Conservation (phyloP, 805 yeast genomes). For the Teunomyces barrocoloradensis region DNA sequence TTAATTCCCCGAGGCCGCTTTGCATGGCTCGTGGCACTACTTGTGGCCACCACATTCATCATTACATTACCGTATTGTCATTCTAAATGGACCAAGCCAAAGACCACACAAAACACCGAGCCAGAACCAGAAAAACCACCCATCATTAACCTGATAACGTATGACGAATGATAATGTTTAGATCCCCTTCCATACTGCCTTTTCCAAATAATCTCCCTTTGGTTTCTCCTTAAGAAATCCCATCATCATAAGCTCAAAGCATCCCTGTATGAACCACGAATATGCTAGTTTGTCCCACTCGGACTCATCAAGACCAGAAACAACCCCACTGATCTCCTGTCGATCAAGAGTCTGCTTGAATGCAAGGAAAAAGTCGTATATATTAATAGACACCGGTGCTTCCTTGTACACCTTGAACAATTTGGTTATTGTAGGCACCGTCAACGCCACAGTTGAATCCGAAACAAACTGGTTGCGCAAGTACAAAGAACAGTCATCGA, state of each 20-base stretch:
- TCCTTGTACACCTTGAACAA: slow-evolving; percentile 74
- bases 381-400: slow-evolving; percentile 66
- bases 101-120: too few species aligned
- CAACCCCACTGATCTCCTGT: slow-evolving; percentile 13
- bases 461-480: slow-evolving; percentile 10
- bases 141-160: too few species aligned
- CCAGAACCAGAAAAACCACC: too few species aligned
- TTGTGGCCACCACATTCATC: neutral
- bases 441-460: neutral
- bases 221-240: slow-evolving; percentile 68
- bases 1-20: neutral
- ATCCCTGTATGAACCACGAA: slow-evolving; percentile 72
- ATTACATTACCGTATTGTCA: neutral
- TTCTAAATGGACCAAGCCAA: too few species aligned
- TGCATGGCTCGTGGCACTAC: neutral
- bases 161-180: slow-evolving; percentile 20
- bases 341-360: slow-evolving; percentile 50
- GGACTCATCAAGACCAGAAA: slow-evolving; percentile 17
- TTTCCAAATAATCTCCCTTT: slow-evolving; percentile 66
- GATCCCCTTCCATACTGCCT: slow-evolving; percentile 67
- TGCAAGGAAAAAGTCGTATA: slow-evolving; percentile 64
- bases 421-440: slow-evolving; percentile 49
- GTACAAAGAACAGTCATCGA: slow-evolving; percentile 29
- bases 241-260: slow-evolving; percentile 64
- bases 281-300: slow-evolving; percentile 64